Percentiles rank a stretch among this genome's conserved stretches.
phyloP scores from a whole-genome alignment of 192 early-diverging fungal genomes.

The Umbelopsis sp. region DNA sequence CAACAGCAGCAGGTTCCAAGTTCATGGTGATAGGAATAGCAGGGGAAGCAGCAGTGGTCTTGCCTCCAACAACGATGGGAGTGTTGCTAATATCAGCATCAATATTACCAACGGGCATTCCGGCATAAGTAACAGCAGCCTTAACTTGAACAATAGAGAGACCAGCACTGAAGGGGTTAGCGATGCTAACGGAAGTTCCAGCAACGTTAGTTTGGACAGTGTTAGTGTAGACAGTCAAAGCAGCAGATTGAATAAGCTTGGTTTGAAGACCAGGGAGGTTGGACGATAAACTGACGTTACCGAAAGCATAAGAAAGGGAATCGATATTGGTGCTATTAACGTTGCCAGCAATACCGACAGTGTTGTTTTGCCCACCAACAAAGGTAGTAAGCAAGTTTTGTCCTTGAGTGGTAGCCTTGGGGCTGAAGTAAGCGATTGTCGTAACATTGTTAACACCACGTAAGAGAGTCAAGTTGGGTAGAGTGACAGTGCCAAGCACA shows the following conservation, averaged over 20 bases:
- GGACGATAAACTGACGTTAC: conserved; percentile 39
- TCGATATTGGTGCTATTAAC: conserved; percentile 41
- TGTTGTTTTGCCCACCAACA: conserved; percentile 43
- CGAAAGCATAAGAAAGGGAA: conserved; percentile 47
- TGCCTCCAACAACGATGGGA: conserved; percentile 43
- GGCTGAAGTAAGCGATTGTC: conserved; percentile 44
- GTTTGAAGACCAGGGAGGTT: conserved; percentile 49
- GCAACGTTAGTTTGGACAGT: conserved; percentile 45
- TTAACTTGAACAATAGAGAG: conserved; percentile 48
- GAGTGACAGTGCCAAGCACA: conserved; percentile 48
- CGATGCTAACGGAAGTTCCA: conserved; percentile 41
- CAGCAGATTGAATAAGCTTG: conserved; percentile 40
- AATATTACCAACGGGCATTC: conserved; percentile 43
- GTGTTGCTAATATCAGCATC: conserved; percentile 44
- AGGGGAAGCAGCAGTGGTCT: conserved; percentile 36
- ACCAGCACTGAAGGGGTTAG: conserved; percentile 54
- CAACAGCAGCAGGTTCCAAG: conserved; percentile 46
- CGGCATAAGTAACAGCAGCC: conserved; percentile 42
- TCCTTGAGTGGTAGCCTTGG: conserved; percentile 44
- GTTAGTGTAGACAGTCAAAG: conserved; percentile 42
- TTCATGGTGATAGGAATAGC: conserved; percentile 48
- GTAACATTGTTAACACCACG: conserved; percentile 41
- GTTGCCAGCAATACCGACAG: conserved; percentile 46
- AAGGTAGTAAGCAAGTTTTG: conserved; percentile 48
- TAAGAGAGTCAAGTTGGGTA: conserved; percentile 39